These are phyloP conservation scores for Leccinum griseonigrum DNA, from an alignment of 1,284 basidiomycete genomes.

Conservation along the genomic window DNA sequence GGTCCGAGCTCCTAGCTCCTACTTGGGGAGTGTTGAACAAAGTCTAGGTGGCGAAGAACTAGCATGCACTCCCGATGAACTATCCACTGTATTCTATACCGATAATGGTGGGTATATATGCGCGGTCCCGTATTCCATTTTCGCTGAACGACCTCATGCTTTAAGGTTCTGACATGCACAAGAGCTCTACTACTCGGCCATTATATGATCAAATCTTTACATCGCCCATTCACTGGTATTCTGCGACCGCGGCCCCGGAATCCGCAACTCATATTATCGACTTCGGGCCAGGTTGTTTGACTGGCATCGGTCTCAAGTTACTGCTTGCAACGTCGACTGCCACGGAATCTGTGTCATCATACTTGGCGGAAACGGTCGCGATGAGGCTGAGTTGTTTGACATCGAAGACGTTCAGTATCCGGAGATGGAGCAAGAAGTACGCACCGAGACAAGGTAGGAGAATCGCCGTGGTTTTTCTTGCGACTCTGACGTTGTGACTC, in stretches of 20 bases:
- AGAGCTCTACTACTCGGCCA: conserved; percentile 61
- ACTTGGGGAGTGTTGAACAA: conserved; percentile 69
- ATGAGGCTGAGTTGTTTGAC: conserved; percentile 83
- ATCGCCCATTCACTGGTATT: conserved; percentile 88
- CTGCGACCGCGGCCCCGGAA: conserved; percentile 86
- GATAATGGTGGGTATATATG: conserved; percentile 68
- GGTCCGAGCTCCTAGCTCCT: conserved; percentile 85
- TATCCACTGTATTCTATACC: conserved; percentile 91
- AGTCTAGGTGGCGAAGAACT: conserved; percentile 75
- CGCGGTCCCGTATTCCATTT: conserved; percentile 5
- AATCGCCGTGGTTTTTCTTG: conserved; percentile 16
- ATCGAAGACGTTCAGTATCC: conserved; percentile 69
- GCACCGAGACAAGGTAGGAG: conserved; percentile 78
- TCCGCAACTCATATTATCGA: conserved; percentile 93
- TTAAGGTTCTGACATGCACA: conserved; percentile 80
- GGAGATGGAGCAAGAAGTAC: conserved; percentile 90
- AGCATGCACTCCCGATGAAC: conserved; percentile 65
- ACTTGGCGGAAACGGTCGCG: conserved; percentile 84
- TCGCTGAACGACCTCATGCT: conserved; percentile 16
- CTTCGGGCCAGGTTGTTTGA: conserved; percentile 93
- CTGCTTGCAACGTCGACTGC: conserved; percentile 88
- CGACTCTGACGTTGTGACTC: conserved; percentile 12
- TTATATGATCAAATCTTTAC: conserved; percentile 94
- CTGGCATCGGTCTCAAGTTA: conserved; percentile 85
- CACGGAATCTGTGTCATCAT: conserved; percentile 89